Percentiles rank a stretch among this genome's conserved stretches.
Conservation (phyloP, 257 asterid species). For the Jacaranda mimosifolia region DNA sequence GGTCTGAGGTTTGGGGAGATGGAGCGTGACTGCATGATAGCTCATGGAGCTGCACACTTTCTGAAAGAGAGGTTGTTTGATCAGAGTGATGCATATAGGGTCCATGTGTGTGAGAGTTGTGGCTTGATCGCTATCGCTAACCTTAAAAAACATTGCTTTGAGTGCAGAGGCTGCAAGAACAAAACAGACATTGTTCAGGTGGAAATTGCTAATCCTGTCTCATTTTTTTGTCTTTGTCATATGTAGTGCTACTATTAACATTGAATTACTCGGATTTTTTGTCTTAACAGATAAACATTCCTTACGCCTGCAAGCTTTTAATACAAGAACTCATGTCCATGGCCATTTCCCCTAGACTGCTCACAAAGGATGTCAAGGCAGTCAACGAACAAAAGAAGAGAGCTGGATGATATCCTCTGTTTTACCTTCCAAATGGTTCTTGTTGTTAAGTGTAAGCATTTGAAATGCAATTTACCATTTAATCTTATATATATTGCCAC, state of each 20-base stretch:
- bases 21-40: conserved; percentile 94
- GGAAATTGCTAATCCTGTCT: no score
- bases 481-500: no score
- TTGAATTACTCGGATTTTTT: neutral
- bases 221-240: no score
- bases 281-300: conserved; percentile 61
- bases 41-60: conserved; percentile 87
- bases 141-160: conserved; percentile 67
- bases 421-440: neutral
- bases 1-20: conserved; percentile 89
- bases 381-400: conserved; percentile 51
- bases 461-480: no score
- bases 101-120: conserved; percentile 75
- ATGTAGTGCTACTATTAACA: no score
- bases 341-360: conserved; percentile 83
- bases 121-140: conserved; percentile 80
- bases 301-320: conserved; percentile 79
- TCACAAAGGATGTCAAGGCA: conserved; percentile 55
- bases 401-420: conserved; percentile 23
- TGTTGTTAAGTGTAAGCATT: no score
- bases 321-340: conserved; percentile 83
- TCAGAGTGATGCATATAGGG: conserved; percentile 81
- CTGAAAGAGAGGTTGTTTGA: conserved; percentile 82
- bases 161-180: conserved; percentile 80
- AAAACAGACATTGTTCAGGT: conserved; percentile 86